phyloP scores from a whole-genome alignment of 2,329 filamentous ascomycete species.

The Penicillium expansum region DNA sequence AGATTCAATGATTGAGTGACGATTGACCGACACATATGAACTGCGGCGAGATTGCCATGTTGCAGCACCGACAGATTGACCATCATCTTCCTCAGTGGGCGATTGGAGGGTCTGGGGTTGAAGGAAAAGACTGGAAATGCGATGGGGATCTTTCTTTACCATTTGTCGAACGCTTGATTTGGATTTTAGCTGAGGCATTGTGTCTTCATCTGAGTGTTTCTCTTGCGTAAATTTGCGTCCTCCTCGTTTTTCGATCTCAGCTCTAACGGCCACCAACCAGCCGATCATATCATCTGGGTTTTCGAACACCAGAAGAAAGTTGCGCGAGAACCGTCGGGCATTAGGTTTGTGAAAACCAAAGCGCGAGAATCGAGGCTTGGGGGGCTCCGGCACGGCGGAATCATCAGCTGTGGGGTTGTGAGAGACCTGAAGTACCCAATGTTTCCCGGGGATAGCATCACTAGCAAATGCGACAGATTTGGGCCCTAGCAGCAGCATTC shows the following conservation, averaged over 20 bases:
- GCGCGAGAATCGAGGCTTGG: conserved; percentile 40
- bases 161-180: conserved; percentile 32
- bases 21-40: conserved; percentile 31
- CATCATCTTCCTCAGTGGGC: conserved; percentile 28
- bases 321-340: conserved; percentile 36
- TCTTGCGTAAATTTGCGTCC: conserved; percentile 46
- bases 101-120: conserved; percentile 26
- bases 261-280: conserved; percentile 47
- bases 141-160: conserved; percentile 37
- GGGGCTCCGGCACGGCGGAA: conserved; percentile 25
- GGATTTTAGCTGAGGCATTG: conserved; percentile 26
- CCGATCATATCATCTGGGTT: conserved; percentile 45
- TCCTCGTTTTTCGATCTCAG: conserved; percentile 47
- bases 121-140: conserved; percentile 32
- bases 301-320: conserved; percentile 45
- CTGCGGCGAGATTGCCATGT: conserved; percentile 30
- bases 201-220: conserved; percentile 31
- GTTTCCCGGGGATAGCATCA: conserved; percentile 50
- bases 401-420: conserved; percentile 35
- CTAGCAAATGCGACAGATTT: conserved; percentile 50
- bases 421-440: conserved; percentile 49
- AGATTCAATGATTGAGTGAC: conserved; percentile 31
- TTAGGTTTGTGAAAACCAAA: conserved; percentile 40
- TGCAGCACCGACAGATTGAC: conserved; percentile 15
- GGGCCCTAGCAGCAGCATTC: conserved; percentile 46